Base-by-base conservation (phyloP, 1,139 yeast species). In the Casaregolazyma lundiana region DNA sequence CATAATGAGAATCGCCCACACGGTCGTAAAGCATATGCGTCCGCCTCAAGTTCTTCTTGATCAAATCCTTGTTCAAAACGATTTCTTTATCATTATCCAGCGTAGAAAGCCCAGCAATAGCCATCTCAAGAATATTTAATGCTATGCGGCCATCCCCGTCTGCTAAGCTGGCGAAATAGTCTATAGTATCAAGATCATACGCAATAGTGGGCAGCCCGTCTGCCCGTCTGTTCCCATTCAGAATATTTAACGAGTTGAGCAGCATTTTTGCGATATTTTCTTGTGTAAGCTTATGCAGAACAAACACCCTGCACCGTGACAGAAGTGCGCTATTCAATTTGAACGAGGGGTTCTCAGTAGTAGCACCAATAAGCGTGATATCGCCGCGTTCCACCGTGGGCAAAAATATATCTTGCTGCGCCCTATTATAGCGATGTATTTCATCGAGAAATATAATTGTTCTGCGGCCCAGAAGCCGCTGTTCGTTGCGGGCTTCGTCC, bases 281-380 rank as follows among this genome's bases (percentile, higher is more conserved):
- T 1, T 64, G 62, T 2, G 68, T 64, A 24, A 92, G 70, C 46
- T 85, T 82, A 48, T 84, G 80, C 68, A 92, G 72, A 1, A 84
- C 83, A 64, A 92, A 87, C 0, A 94, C 88, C 53, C 92, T 84
- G 69, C 95, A 84, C 53, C 99, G 71, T 11, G 97, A 88, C 29
- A 92, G 69, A 43, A 92, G 67, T 0, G 98, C 97, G 58, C 88
- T 85, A 58, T 89, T 89, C 38, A 92, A 65, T 47, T 86, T 88
- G 64, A 92, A 94, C 22, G 96, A 85, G 1, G 98, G 98, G 61
- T 94, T 94, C 63, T 92, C 98, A 0, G 98, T 92, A 0, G 98
- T 94, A 6, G 98, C 97, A 0, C 98, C 98, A 46, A 92, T 81
- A 36, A 71, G 54, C 6, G 66, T 63, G 26, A 71, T 65, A 43